Evolutionary conservation across 352 stramenopile species (phyloP).

Genomic region (Blastocystis sp.): DNA sequence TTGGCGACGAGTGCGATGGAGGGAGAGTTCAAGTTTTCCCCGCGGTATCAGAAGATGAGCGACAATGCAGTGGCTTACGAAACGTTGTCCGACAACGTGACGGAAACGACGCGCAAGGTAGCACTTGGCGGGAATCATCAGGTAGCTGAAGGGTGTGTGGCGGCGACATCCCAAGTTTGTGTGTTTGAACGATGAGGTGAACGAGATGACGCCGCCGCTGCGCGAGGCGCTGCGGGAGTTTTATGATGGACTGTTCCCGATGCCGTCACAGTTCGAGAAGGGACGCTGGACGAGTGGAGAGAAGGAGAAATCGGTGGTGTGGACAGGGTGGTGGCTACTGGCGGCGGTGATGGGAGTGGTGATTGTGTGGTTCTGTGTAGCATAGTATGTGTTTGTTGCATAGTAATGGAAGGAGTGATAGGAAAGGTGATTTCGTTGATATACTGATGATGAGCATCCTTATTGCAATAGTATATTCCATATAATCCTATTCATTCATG

Average conservation of each 20-base stretch:
- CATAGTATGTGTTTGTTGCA: too few relatives aligned
- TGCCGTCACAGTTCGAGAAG: constrained; percentile 78
- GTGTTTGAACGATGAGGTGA: constrained; percentile 89
- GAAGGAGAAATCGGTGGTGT: constrained; percentile 57
- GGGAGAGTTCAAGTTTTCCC: constrained; percentile 66
- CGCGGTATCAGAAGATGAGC: constrained; percentile 69
- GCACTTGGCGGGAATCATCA: constrained; percentile 60
- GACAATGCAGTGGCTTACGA: constrained; percentile 75
- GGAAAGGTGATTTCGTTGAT: too few relatives aligned
- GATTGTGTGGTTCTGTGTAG: neutral
- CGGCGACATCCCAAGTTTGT: constrained; percentile 82
- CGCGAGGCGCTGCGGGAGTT: constrained; percentile 77
- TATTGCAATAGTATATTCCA: too few relatives aligned
- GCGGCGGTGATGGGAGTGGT: neutral
- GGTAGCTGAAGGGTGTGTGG: constrained; percentile 79
- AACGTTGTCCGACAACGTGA: constrained; percentile 82
- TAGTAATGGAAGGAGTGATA: too few relatives aligned
- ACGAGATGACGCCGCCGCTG: constrained; percentile 70
- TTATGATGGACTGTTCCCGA: constrained; percentile 80
- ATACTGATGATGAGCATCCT: too few relatives aligned
- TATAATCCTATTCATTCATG: too few relatives aligned
- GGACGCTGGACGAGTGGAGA: constrained; percentile 64
- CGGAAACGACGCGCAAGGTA: constrained; percentile 63
- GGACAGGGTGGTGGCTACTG: neutral
- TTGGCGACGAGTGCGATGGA: constrained; percentile 65